These are phyloP conservation scores for Gossypium trilobum DNA, from an alignment of 441 rosid species.

Conservation along the genomic window DNA sequence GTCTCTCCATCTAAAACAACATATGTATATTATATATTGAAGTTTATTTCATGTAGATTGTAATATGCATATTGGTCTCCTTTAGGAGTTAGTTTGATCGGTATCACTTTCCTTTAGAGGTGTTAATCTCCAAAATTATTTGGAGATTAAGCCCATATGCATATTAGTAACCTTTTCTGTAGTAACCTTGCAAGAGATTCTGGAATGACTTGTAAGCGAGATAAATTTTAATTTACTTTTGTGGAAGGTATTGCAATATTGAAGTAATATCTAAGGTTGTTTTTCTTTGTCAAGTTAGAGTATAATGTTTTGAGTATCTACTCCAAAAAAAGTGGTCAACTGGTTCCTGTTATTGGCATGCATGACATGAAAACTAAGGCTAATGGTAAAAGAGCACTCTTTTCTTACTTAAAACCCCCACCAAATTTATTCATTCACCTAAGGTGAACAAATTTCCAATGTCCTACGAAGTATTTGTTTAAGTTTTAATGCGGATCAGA, in stretches of 20 bases:
- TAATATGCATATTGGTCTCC: background rate
- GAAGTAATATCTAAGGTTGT: background rate
- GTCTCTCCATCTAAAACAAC: background rate
- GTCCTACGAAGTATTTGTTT: too few relatives aligned
- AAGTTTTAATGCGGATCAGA: too few relatives aligned
- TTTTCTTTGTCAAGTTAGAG: background rate
- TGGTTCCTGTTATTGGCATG: background rate
- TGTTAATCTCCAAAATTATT: background rate
- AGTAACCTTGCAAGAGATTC: background rate
- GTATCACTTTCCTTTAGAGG: background rate
- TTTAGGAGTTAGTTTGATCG: background rate
- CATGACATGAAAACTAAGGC: background rate
- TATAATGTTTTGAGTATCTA: background rate
- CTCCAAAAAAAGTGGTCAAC: background rate
- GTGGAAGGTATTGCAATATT: background rate
- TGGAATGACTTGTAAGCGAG: background rate
- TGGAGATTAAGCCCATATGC: background rate
- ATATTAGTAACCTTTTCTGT: background rate
- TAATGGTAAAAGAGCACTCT: background rate
- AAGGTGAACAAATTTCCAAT: background rate
- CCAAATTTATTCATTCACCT: background rate
- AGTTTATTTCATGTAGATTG: background rate
- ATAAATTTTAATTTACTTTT: background rate
- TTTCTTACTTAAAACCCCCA: background rate
- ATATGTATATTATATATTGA: background rate